Base-by-base conservation (phyloP, 768 basidiomycete genomes). In the Inosperma sp. region DNA sequence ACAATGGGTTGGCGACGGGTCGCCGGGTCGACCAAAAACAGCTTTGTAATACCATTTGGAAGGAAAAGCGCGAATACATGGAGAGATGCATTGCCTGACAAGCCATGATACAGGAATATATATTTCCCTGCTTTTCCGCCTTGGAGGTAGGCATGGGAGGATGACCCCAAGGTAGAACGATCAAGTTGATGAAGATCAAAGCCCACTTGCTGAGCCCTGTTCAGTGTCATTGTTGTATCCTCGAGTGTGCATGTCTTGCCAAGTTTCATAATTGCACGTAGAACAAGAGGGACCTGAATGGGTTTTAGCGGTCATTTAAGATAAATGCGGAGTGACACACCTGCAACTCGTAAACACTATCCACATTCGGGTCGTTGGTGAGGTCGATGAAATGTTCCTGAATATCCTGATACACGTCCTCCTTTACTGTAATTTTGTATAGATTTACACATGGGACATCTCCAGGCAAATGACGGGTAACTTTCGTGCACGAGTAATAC, bases 291-390 rank as follows among this genome's bases (percentile, higher is more conserved):
- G 13, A 97, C 76, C 92, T 93, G 8, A 52, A 19, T 34, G 40
- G 10, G 43, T 26, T 30, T 49, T 49, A 35, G 45, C 44, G 46
- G 46, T 46, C 27, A 27, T n/a, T 25, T 9, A 42, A 17, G 19
- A 30, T 29, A 2, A 48, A 27, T 27, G 22, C 27, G 29, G 25
- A 40, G 31, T 16, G 7, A 50, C 74, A 35, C 56, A 93, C 91
- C 78, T 98, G 93, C 16, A 86, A 76, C 69, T 99, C 96, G 60
- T 86, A 99, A 3, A 96, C 88, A 1, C 92, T 93, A 59, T 97
- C 93, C 7, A 97, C 91, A 61, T 89, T 92, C 0, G 94, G 90
- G 60, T 94, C 89, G 62, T 96, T 96, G 52, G 82, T 90, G 43
- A 98, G 74, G 63, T 93, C 86, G 14, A 92, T 84, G 62, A 98